phyloP scores from a whole-genome alignment of 2,329 filamentous ascomycete genomes.

The Neoscytalidium dimidiatum region DNA sequence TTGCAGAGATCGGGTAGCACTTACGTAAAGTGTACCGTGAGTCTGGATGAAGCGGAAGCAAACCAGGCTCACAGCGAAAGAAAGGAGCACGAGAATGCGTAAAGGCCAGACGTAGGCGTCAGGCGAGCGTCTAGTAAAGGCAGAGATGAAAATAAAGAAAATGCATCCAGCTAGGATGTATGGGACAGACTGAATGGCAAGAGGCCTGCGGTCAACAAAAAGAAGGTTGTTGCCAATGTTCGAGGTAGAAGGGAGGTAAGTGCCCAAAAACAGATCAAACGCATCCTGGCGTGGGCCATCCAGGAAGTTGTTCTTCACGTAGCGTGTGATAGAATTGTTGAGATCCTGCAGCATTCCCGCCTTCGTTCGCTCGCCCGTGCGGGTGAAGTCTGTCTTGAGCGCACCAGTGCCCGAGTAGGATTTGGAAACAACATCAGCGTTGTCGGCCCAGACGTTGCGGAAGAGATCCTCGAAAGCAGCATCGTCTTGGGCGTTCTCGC shows the following conservation, averaged over 20 bases:
- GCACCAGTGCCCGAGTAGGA: conserved; percentile 95
- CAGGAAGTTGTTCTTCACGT: conserved; percentile 89
- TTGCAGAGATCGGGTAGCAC: conserved; percentile 40
- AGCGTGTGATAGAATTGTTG: conserved; percentile 84
- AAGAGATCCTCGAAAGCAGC: conserved; percentile 84
- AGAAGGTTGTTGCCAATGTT: conserved; percentile 71
- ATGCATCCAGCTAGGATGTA: conserved; percentile 85
- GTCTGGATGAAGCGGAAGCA: conserved; percentile 74
- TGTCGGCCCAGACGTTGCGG: conserved; percentile 98
- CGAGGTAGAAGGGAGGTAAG: conserved; percentile 74
- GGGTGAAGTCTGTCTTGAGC: conserved; percentile 96
- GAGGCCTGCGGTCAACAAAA: conserved; percentile 81
- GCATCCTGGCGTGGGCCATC: conserved; percentile 94
- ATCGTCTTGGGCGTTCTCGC: conserved; percentile 79
- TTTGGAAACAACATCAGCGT: conserved; percentile 90
- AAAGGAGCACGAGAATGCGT: conserved; percentile 79
- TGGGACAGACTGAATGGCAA: conserved; percentile 90
- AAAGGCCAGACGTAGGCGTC: conserved; percentile 78
- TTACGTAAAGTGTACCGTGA: conserved; percentile 92
- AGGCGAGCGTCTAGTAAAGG: conserved; percentile 70
- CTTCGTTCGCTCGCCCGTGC: conserved; percentile 86
- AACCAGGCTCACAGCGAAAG: conserved; percentile 70
- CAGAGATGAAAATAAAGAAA: conserved; percentile 77
- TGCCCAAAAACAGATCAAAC: conserved; percentile 90
- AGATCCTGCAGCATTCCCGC: conserved; percentile 83